Conservation (phyloP, 139 green algal genomes). For the Medakamo hakoo region DNA sequence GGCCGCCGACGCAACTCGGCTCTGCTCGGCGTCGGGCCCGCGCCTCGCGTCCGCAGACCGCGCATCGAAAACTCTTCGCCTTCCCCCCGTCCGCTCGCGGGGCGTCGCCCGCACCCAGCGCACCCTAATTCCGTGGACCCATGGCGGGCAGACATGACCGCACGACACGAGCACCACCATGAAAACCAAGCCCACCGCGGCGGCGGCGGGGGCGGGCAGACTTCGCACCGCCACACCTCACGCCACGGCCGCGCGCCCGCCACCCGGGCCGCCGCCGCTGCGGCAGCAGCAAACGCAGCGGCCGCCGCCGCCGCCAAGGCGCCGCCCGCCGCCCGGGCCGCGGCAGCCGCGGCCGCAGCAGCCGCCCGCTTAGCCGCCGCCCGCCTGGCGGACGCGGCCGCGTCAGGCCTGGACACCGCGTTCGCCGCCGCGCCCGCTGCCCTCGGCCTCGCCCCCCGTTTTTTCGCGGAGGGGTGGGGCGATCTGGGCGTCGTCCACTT, state of each 20-base stretch:
- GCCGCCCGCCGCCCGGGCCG: too few relatives aligned
- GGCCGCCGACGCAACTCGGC: neutral
- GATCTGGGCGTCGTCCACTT: constrained; percentile 24
- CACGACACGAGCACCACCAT: too few relatives aligned
- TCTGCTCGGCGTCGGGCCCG: too few relatives aligned
- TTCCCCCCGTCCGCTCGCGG: neutral
- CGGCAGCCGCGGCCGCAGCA: neutral
- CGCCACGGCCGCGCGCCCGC: too few relatives aligned
- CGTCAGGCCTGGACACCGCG: neutral
- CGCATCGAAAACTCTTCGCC: too few relatives aligned
- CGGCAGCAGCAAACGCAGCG: neutral
- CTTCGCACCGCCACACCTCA: too few relatives aligned
- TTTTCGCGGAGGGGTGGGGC: constrained; percentile 21
- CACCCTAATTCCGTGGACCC: neutral
- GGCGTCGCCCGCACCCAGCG: neutral
- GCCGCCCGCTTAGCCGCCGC: neutral
- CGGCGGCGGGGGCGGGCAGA: too few relatives aligned
- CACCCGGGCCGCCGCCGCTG: neutral
- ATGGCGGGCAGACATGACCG: too few relatives aligned
- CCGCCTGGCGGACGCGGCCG: too few relatives aligned
- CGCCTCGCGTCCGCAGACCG: too few relatives aligned
- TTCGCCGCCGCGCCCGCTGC: neutral
- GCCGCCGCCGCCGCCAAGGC: too few relatives aligned
- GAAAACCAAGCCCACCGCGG: too few relatives aligned
- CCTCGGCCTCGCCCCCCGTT: constrained; percentile 17